Base-by-base conservation (phyloP, 192 early-diverging fungal species). In the Polychytrium aggregatum region DNA sequence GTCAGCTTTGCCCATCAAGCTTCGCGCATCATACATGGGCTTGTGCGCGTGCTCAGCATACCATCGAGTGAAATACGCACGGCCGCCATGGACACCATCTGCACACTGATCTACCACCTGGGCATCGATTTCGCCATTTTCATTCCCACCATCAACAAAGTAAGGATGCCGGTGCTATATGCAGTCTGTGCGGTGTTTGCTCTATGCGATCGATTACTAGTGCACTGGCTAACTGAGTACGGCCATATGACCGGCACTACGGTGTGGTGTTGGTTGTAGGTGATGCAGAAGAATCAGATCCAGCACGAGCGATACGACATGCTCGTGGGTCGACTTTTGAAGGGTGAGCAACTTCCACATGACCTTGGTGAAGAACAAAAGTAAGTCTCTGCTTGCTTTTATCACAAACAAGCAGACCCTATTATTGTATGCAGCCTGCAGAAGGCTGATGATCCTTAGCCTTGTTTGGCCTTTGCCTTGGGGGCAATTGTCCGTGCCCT, bases 111-210 rank as follows among this genome's bases (percentile, higher is more conserved):
- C 10, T 79, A 85, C 56, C 87, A 96, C 56, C 68, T 97, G 26
- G 83, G 79, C 36, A 66, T 75, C 21, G 89, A 92, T 33, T 97
- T 88, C 66, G 62, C 82, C 14, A 78, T 90, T 41, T 97, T 91
- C 52, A 79, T 90, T 47, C 86, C 89, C 2, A 83, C 83, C 44
- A 82, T 97, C 40, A 78, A 81, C 54, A 87, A 88, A 62, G 82
- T 82, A 46, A 35, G 57, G 24, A 29, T 28, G 9, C 39, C n/a
- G 11, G n/a, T n/a, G n/a, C n/a, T n/a, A n/a, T n/a, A n/a, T n/a
- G n/a, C n/a, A n/a, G n/a, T n/a, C n/a, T n/a, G n/a, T n/a, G n/a
- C n/a, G n/a, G n/a, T n/a, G n/a, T n/a, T n/a, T n/a, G n/a, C n/a
- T n/a, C n/a, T n/a, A n/a, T n/a, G n/a, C n/a, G n/a, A n/a, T n/a